phyloP scores from a whole-genome alignment of 2,329 filamentous ascomycete genomes.

The Microsporum audouinii region DNA sequence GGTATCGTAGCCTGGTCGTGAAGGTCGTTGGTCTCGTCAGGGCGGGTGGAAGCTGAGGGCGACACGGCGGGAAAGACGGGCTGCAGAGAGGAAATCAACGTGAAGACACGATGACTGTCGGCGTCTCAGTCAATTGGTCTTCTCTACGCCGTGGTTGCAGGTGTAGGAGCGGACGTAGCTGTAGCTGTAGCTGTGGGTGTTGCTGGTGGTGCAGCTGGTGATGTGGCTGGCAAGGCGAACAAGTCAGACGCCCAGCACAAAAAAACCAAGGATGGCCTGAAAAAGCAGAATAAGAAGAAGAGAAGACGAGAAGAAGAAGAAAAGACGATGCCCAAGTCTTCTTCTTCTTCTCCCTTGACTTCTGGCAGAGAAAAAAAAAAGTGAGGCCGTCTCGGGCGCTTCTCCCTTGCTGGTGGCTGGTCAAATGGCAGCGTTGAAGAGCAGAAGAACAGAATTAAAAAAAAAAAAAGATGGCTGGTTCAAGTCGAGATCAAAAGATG shows the following conservation, averaged over 20 bases:
- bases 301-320: not conserved
- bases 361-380: no score
- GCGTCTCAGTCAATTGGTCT: not conserved
- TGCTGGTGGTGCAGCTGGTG: no score
- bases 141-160: not conserved
- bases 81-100: not conserved
- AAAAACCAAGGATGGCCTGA: not conserved
- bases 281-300: not conserved
- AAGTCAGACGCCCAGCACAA: not conserved
- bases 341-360: not conserved
- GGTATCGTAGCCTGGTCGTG: conserved; percentile 39
- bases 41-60: conserved; percentile 27
- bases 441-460: not conserved
- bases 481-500: not conserved
- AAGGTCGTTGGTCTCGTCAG: conserved; percentile 46
- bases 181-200: not conserved
- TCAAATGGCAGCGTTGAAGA: conserved; percentile 6
- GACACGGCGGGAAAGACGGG: conserved; percentile 31
- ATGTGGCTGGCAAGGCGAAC: not conserved
- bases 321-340: not conserved
- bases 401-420: conserved; percentile 9
- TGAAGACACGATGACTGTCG: not conserved
- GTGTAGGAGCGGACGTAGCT: not conserved
- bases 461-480: conserved; percentile 9
- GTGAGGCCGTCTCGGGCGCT: not conserved